Evolutionary conservation across 495 filamentous ascomycete genomes (phyloP).

Genomic region (Daldinia vernicosa): DNA sequence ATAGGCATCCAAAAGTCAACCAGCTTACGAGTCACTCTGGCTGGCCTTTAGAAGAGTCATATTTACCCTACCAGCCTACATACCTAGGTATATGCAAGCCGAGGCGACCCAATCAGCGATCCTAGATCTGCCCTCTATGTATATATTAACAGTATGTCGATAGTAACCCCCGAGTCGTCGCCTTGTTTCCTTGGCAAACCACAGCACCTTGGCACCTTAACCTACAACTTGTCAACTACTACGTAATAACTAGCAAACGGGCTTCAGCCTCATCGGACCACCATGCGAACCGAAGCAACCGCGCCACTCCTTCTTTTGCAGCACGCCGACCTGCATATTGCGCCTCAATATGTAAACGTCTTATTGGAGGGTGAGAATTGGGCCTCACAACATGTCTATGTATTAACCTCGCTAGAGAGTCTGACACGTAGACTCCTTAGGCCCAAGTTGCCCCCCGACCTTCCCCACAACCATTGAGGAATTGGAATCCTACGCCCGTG

Average conservation of each 20-base stretch:
- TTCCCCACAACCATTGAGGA: background rate
- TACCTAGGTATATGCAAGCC: background rate
- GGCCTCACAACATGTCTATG: conserved; percentile 1
- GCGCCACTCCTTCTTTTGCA: conserved; percentile 15
- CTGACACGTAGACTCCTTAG: conserved; percentile 22
- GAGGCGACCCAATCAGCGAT: background rate
- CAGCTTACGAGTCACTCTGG: conserved; percentile 17
- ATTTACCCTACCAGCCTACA: too few species aligned
- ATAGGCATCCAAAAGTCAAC: conserved; percentile 2
- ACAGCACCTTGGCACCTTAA: background rate
- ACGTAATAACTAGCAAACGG: conserved; percentile 2
- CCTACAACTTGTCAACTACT: background rate
- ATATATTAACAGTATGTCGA: background rate
- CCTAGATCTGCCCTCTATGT: background rate
- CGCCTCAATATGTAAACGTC: conserved; percentile 1
- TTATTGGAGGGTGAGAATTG: conserved; percentile 6
- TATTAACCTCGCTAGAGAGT: background rate
- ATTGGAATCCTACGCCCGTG: background rate
- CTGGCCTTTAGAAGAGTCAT: background rate
- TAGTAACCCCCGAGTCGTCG: background rate
- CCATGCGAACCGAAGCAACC: conserved; percentile 11
- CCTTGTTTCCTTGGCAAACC: background rate
- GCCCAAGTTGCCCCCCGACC: conserved; percentile 1
- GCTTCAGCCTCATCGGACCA: conserved; percentile 26
- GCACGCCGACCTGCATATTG: conserved; percentile 6